Percentiles rank a stretch among this genome's conserved stretches.
Evolutionary conservation across 768 basidiomycete species (phyloP).

Genomic region (Tylopilus sp.): DNA sequence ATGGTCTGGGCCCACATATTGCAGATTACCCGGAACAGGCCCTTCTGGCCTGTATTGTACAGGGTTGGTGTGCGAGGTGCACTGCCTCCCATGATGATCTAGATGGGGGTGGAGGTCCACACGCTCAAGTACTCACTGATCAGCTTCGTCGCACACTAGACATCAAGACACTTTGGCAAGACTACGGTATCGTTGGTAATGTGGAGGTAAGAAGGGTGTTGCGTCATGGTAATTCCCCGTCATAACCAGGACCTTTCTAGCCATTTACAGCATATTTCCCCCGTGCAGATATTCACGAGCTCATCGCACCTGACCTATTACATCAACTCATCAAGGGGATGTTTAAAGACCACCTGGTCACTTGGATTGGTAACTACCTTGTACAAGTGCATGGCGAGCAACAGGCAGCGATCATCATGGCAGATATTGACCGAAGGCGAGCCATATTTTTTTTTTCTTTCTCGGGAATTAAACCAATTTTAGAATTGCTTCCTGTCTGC

Average conservation of each 20-base stretch:
- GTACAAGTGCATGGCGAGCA: background rate
- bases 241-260: too few species aligned
- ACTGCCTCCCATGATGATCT: too few species aligned
- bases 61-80: background rate
- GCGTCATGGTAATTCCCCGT: too few species aligned
- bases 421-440: background rate
- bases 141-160: too few species aligned
- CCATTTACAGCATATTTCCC: background rate
- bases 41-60: background rate
- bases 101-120: too few species aligned
- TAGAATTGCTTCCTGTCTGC: background rate
- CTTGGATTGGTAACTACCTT: background rate
- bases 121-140: too few species aligned
- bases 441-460: too few species aligned
- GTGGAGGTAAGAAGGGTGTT: too few species aligned
- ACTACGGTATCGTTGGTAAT: too few species aligned
- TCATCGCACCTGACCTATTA: background rate
- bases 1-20: conserved; percentile 3
- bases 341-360: background rate
- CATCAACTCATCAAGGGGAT: too few species aligned
- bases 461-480: too few species aligned
- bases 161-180: too few species aligned
- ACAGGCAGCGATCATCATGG: background rate
- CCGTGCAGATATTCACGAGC: background rate
- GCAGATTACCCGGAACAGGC: conserved; percentile 2